Base-by-base conservation (phyloP, 2,329 filamentous ascomycete genomes). In the Pochonia chlamydosporia region DNA sequence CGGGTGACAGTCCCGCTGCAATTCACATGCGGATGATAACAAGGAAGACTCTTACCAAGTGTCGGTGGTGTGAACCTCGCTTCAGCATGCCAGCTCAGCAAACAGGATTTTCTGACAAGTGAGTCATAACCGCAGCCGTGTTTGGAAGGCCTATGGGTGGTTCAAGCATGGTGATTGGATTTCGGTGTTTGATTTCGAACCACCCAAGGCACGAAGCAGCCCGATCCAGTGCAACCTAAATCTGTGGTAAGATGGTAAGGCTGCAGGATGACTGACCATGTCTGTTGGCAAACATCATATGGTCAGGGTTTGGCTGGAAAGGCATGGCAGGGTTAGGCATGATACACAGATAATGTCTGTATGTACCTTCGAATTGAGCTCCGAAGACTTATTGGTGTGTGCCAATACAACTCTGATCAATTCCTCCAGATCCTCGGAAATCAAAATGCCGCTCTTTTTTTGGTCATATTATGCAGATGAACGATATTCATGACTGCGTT, bases 181-280 rank as follows among this genome's bases (percentile, higher is more conserved):
- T 40, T 16, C n/a, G 13, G 20, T 24, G 20, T 21, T 28, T 28
- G 13, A 11, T 14, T 39, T 21, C 35, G 43, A 39, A 45, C 35
- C 33, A 45, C 35, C 37, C 10, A 16, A 28, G 43, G 9, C 42
- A 21, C 21, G 42, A 23, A 44, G 41, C 16, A 8, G 41, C 41
- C 30, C 39, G 30, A 30, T 33, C 39, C 18, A 31, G 35, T 14
- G 36, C 31, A 33, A 42, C 26, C 43, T 44, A 43, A 26, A n/a
- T 31, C 31, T 14, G 35, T 36, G 47, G 44, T 40, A 44, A 39
- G 24, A 21, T 26, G 40, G 30, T 44, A 50, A 49, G 49, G 47
- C 49, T 49, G 47, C 41, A 47, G 36, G 28, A 44, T 18, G 30
- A 11, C 14, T 30, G 37, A 23, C 24, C 33, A 21, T 41, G 26